Conservation (phyloP, 768 basidiomycete genomes). For the Serendipita sp. region DNA sequence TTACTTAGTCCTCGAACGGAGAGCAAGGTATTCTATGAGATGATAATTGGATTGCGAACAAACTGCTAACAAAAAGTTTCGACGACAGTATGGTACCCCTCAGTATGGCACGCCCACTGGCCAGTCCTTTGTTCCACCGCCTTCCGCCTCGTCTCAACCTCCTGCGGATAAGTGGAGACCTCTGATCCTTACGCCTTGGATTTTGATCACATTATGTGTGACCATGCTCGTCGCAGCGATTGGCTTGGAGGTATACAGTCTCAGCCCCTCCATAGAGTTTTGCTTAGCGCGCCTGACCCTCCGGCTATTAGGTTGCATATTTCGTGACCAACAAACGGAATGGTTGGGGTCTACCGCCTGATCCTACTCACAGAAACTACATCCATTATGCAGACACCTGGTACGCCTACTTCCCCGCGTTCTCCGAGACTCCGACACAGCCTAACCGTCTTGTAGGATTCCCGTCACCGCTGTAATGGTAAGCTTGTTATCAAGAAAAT, state of each 20-base stretch:
- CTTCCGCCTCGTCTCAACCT: background rate
- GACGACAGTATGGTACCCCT: too few species aligned
- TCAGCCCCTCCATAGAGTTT: background rate
- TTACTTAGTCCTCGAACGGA: too few species aligned
- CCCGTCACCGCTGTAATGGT: background rate
- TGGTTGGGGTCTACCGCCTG: background rate
- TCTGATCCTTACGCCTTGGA: background rate
- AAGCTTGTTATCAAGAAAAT: background rate
- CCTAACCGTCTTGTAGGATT: background rate
- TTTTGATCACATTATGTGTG: background rate
- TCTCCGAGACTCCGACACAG: background rate
- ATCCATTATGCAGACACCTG: conserved; percentile 1
- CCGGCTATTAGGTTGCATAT: background rate
- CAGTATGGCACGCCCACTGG: too few species aligned
- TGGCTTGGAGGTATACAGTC: background rate
- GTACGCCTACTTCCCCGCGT: background rate
- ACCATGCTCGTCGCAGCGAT: background rate
- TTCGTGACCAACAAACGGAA: background rate
- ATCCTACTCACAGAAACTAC: background rate
- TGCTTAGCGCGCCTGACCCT: background rate
- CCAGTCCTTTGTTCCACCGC: too few species aligned
- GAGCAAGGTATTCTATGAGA: too few species aligned
- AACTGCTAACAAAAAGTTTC: too few species aligned
- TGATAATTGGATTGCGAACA: too few species aligned
- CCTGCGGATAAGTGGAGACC: background rate